Evolutionary conservation across 176 grass and related monocot genomes (phyloP).

Genomic region (Cenchrus americanus): DNA sequence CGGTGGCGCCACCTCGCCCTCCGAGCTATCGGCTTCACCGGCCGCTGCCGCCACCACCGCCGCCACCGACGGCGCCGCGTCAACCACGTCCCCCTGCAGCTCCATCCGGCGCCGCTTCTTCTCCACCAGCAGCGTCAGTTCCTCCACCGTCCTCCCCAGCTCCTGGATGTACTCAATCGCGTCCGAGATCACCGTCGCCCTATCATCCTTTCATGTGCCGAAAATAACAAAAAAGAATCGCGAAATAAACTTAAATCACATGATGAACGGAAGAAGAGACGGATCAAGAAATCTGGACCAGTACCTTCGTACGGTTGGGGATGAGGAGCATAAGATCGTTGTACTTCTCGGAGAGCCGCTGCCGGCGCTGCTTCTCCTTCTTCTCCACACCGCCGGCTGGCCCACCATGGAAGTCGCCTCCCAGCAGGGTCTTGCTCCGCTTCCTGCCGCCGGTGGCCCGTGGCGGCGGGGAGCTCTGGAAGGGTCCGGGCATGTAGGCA

Average conservation of each 20-base stretch:
- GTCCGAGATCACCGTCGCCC: constrained; percentile 71
- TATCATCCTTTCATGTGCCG: constrained; percentile 47
- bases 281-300: neutral
- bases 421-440: constrained; percentile 26
- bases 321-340: constrained; percentile 67
- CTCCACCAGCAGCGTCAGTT: constrained; percentile 72
- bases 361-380: constrained; percentile 87
- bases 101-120: constrained; percentile 59
- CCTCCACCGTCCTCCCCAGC: constrained; percentile 70
- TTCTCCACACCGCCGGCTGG: constrained; percentile 51
- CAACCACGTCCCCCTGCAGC: constrained; percentile 49
- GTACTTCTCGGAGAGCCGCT: constrained; percentile 67
- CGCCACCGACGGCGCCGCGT: neutral
- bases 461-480: constrained; percentile 40
- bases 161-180: constrained; percentile 86
- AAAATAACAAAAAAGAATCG: neutral
- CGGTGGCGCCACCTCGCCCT: constrained; percentile 36
- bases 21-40: constrained; percentile 52
- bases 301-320: constrained; percentile 75
- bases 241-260: neutral
- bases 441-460: constrained; percentile 44
- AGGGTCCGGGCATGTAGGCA: constrained; percentile 36
- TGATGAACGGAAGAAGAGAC: neutral
- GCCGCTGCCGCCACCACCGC: neutral
- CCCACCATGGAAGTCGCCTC: constrained; percentile 30